Evolutionary conservation across 2,329 filamentous ascomycete genomes (phyloP), one percentile per base, ranked within the genome.

Genomic region (Ascochyta pisi): DNA sequence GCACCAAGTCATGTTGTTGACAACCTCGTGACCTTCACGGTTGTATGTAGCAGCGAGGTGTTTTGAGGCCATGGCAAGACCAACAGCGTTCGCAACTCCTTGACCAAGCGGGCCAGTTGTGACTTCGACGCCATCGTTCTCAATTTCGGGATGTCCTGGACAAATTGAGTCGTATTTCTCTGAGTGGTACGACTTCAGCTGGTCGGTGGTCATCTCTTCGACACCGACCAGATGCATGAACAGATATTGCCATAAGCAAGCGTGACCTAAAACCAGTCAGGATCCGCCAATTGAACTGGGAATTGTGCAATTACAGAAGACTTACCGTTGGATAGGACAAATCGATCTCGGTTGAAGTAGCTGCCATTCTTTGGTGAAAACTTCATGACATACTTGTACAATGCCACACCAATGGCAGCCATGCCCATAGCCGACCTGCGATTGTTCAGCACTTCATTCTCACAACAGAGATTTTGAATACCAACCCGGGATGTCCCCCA

Each of bases 311-410:
- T 22, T n/a, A 3, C 10, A 4, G 13, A 22, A 9, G 22, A 27
- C 45, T 23, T 31, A 50, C 48, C 50, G 12, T 53, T 53, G 22
- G 84, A 87, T 10, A 88, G 77, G 6, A 88, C 82, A 63, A 88
- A 87, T 22, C 84, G 81, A 62, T 88, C 85, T 33, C 85, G 78
- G 68, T 88, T 86, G 76, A 87, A 86, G 69, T 77, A 88, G 38
- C 78, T 66, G 8, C 83, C 81, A 37, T 81, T 81, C n/a, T 75
- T 73, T 0, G 85, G 85, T 2, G 82, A 79, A 64, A 86, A 88
- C 41, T 78, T 77, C 86, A 88, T 88, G 5, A 78, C 77, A 65
- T 88, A 86, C 63, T 86, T 87, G 80, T 82, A 88, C 3, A 87
- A 68, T 0, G 84, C 82, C 22, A 87, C 76, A 9, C 85, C 85